Base-by-base conservation (phyloP, 768 basidiomycete species). In the Suillus sp. region DNA sequence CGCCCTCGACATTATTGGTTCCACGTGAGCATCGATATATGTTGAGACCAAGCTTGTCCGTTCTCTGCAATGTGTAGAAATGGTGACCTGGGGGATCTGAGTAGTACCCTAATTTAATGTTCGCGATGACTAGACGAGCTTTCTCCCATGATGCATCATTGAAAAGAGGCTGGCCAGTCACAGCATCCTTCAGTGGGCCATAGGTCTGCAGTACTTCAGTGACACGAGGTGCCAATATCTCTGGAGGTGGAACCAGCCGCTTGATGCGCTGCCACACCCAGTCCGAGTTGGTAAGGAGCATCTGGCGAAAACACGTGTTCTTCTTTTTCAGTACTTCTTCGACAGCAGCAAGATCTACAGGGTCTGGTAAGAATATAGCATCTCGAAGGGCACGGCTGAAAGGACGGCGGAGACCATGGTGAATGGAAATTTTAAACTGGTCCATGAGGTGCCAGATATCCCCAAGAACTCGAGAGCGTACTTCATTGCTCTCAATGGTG, bases 1-100 rank as follows among this genome's bases (percentile, higher is more conserved):
- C 75, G 27, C 78, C 76, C 65, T 79, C 74, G 2, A 73, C 73
- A 16, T 58, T 61, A 30, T 78, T 79, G 10, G 79, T 78, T 0
- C 76, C 77, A 4, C 70, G 62, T 1, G 67, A 54, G 40, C 64
- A 65, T 2, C 62, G 0, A 59, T 72, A 72, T 4, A 70, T 27
- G 4, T 61, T 57, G 10, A 72, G 64, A 22, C 70, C 69, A 59
- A 65, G 20, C 18, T 54, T 11, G 48, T 71, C 67, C 8, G 43
- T 59, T 25, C 67, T 59, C 4, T 68, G 5, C 0, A 59, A 7
- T 5, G 48, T 45, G 43, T 75, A 77, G 0, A 78, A 64, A 3
- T 64, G 27, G 53, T 75, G 62, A 30, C 69, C 71, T n/a, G 72
- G 71, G 0, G 76, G 74, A 65, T 79, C 78, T 13, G 76, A 78